Percentiles rank a stretch among this genome's conserved stretches.
Conservation (phyloP, 2,329 filamentous ascomycete species). For the Nemania sp. region DNA sequence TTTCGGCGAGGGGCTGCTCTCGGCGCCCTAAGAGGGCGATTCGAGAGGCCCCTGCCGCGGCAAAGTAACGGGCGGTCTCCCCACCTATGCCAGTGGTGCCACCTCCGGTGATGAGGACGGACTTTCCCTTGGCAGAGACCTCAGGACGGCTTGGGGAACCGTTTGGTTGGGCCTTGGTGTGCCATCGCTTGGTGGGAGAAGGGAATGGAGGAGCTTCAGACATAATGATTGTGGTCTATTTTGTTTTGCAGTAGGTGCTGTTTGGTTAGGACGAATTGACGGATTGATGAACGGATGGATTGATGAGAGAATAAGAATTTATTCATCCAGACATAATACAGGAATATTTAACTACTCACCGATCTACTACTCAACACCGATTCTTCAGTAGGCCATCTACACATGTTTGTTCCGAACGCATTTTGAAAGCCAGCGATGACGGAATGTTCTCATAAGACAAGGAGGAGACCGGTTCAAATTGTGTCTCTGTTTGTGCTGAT, state of each 20-base stretch:
- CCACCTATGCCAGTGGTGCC: constrained; percentile 1
- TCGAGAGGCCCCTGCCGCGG: neutral
- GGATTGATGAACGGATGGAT: neutral
- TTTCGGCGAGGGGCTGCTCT: neutral
- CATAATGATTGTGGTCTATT: neutral
- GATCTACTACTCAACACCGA: neutral
- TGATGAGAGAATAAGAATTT: neutral
- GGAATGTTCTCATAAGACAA: neutral
- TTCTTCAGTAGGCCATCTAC: neutral
- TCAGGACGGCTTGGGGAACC: neutral
- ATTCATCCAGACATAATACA: neutral
- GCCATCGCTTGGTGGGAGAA: neutral
- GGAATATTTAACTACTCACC: too few relatives aligned
- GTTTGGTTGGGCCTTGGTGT: neutral
- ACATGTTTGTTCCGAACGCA: neutral
- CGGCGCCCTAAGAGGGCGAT: constrained; percentile 1
- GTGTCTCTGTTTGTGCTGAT: neutral
- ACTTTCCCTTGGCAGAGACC: constrained; percentile 1
- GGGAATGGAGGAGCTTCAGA: neutral
- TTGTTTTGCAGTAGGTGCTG: neutral
- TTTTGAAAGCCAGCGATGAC: too few relatives aligned
- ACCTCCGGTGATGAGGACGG: neutral
- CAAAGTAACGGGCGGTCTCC: constrained; percentile 1
- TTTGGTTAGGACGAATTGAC: too few relatives aligned
- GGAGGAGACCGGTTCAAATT: neutral